Evolutionary conservation across 1,284 basidiomycete species (phyloP).

Genomic region (Termitomyces sp.): DNA sequence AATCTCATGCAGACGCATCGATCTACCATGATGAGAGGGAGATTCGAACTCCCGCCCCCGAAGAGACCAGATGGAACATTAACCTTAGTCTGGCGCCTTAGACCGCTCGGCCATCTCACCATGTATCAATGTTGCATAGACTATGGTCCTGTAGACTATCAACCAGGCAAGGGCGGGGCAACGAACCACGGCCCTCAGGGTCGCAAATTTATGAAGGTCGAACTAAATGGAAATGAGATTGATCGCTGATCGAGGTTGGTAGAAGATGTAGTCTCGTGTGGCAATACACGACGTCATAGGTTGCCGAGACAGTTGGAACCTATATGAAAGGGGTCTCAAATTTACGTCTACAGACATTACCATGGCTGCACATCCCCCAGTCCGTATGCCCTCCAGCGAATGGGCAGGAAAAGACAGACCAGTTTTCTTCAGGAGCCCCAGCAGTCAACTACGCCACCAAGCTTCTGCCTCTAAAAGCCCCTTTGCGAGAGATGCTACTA

Average conservation of each 20-base stretch:
- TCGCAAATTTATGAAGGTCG: too few relatives aligned
- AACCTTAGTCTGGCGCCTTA: conserved; percentile 81
- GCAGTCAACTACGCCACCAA: neutral
- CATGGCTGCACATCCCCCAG: conserved; percentile 3
- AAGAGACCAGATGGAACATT: conserved; percentile 13
- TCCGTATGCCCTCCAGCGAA: conserved; percentile 7
- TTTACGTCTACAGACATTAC: neutral
- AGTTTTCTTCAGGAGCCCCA: neutral
- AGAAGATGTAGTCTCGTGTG: too few relatives aligned
- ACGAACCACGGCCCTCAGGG: too few relatives aligned
- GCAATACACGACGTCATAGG: neutral
- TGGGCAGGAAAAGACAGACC: conserved; percentile 4
- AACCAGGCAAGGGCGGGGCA: too few relatives aligned
- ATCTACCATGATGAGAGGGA: conserved; percentile 14
- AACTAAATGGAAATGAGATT: too few relatives aligned
- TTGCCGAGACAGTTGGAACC: neutral
- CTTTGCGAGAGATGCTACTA: neutral
- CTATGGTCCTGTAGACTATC: too few relatives aligned
- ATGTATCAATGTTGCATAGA: too few relatives aligned
- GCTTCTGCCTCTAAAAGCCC: neutral
- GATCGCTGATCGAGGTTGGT: too few relatives aligned
- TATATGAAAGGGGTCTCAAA: conserved; percentile 7
- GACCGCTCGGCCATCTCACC: conserved; percentile 79
- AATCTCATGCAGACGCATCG: neutral
- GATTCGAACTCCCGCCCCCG: conserved; percentile 20